A percentile compares a stretch with the other conserved stretches of the same genome.
Conservation (phyloP, 2,329 filamentous ascomycete genomes). For the Chaetomium globosum region DNA sequence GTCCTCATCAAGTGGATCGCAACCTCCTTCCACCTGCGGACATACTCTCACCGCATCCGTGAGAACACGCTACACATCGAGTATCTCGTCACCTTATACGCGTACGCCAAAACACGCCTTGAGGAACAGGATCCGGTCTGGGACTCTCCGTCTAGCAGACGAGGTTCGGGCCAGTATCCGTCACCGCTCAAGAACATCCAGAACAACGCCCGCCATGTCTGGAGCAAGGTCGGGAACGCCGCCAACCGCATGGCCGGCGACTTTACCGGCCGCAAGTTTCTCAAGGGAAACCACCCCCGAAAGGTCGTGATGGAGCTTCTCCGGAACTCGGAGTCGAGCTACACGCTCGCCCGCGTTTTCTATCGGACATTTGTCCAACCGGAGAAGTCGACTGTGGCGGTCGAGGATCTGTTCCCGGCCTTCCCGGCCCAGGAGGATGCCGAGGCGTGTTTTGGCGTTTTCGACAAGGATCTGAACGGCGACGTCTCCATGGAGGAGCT, state of each 20-base stretch:
- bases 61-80: slow-evolving; percentile 85
- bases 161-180: slow-evolving; percentile 58
- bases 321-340: slow-evolving; percentile 70
- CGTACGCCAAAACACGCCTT: slow-evolving; percentile 77
- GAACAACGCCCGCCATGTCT: slow-evolving; percentile 72
- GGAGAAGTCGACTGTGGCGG: slow-evolving; percentile 72
- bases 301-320: slow-evolving; percentile 83
- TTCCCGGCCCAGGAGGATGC: slow-evolving; percentile 85
- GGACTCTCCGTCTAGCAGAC: slow-evolving; percentile 43
- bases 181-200: slow-evolving; percentile 76
- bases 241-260: slow-evolving; percentile 87
- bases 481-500: slow-evolving; percentile 96
- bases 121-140: slow-evolving; percentile 56
- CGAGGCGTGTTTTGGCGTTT: slow-evolving; percentile 85
- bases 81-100: slow-evolving; percentile 58
- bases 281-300: slow-evolving; percentile 72
- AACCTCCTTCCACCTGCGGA: slow-evolving; percentile 86
- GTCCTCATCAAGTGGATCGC: slow-evolving; percentile 94
- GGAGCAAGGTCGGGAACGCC: slow-evolving; percentile 80
- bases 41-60: slow-evolving; percentile 80
- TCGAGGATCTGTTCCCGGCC: slow-evolving; percentile 75
- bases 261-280: slow-evolving; percentile 75
- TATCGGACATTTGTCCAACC: slow-evolving; percentile 83
- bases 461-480: slow-evolving; percentile 94
- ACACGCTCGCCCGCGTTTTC: slow-evolving; percentile 82